These are phyloP conservation scores for Annulohypoxylon nitens DNA, from an alignment of 495 filamentous ascomycete species.

Conservation along the genomic window DNA sequence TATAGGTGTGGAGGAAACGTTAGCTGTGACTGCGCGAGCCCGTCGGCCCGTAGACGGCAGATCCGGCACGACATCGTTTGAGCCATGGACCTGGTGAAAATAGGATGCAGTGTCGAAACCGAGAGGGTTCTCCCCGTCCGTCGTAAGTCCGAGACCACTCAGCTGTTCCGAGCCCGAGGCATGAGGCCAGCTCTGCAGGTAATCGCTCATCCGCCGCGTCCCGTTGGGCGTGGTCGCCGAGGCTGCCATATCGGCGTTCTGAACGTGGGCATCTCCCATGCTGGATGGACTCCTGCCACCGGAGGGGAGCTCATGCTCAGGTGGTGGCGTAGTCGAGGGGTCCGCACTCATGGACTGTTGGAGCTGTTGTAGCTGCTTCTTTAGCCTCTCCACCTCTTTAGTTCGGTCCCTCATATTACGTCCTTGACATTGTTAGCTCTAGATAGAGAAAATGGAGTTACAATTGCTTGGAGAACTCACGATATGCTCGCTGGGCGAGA, in stretches of 20 bases:
- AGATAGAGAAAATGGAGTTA: not conserved
- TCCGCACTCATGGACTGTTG: slow-evolving; percentile 48
- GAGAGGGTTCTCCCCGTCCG: slow-evolving; percentile 46
- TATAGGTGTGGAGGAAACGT: slow-evolving; percentile 36
- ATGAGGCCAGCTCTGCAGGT: slow-evolving; percentile 48
- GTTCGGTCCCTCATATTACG: slow-evolving; percentile 53
- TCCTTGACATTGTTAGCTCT: slow-evolving; percentile 40
- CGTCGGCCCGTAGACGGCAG: slow-evolving; percentile 40
- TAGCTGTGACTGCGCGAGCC: slow-evolving; percentile 45
- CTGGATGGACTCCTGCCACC: slow-evolving; percentile 48
- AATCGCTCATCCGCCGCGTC: slow-evolving; percentile 45
- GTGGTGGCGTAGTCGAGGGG: slow-evolving; percentile 46
- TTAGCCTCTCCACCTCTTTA: slow-evolving; percentile 52
- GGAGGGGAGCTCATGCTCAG: slow-evolving; percentile 49
- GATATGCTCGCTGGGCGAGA: slow-evolving; percentile 57
- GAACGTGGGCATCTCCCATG: slow-evolving; percentile 42
- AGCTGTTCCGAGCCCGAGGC: slow-evolving; percentile 43
- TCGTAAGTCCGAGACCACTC: slow-evolving; percentile 42
- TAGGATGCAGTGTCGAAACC: slow-evolving; percentile 47
- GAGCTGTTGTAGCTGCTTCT: slow-evolving; percentile 52
- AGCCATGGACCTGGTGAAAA: slow-evolving; percentile 42
- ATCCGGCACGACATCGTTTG: slow-evolving; percentile 49
- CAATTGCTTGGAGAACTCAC: slow-evolving; percentile 38
- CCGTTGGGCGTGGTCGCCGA: slow-evolving; percentile 44
- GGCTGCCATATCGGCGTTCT: slow-evolving; percentile 38